These are phyloP conservation scores for Pseudogymnoascus sp. DNA, from an alignment of 2,329 filamentous ascomycete species.

Conservation along the genomic window DNA sequence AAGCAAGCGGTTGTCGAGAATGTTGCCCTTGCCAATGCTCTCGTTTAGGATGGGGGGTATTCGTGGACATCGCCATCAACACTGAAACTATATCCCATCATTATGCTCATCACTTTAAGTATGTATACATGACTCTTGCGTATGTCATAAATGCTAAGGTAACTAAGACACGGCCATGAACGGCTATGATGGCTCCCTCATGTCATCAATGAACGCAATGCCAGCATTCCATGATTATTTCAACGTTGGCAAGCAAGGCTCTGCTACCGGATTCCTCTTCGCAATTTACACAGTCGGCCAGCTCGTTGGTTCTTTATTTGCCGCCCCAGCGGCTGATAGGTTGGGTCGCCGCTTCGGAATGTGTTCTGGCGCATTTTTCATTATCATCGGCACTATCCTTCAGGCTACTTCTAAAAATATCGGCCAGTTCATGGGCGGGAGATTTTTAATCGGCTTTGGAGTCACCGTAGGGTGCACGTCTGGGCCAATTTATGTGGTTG, in stretches of 20 bases:
- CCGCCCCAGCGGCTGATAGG: slow-evolving; percentile 14
- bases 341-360: slow-evolving; percentile 19
- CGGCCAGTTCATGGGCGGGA: slow-evolving; percentile 14
- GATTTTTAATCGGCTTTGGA: slow-evolving; percentile 18
- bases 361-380: slow-evolving; percentile 16
- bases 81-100: neutral
- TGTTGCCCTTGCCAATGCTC: slow-evolving; percentile 28
- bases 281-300: slow-evolving; percentile 15
- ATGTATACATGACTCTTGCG: neutral
- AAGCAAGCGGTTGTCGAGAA: slow-evolving; percentile 17
- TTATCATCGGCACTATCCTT: slow-evolving; percentile 21
- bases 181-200: slow-evolving; percentile 27
- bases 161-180: neutral
- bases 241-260: neutral
- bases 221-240: slow-evolving; percentile 31
- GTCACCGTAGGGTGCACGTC: slow-evolving; percentile 15
- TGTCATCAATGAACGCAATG: slow-evolving; percentile 41
- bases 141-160: neutral
- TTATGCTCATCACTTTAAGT: neutral
- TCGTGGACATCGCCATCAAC: slow-evolving; percentile 23
- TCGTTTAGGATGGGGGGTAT: slow-evolving; percentile 27
- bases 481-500: slow-evolving; percentile 20
- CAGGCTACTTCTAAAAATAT: slow-evolving; percentile 15
- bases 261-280: neutral
- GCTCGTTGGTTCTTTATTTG: slow-evolving; percentile 13